phyloP scores from a whole-genome alignment of 2,329 filamentous ascomycete genomes.

The Botryosphaeria dothidea region DNA sequence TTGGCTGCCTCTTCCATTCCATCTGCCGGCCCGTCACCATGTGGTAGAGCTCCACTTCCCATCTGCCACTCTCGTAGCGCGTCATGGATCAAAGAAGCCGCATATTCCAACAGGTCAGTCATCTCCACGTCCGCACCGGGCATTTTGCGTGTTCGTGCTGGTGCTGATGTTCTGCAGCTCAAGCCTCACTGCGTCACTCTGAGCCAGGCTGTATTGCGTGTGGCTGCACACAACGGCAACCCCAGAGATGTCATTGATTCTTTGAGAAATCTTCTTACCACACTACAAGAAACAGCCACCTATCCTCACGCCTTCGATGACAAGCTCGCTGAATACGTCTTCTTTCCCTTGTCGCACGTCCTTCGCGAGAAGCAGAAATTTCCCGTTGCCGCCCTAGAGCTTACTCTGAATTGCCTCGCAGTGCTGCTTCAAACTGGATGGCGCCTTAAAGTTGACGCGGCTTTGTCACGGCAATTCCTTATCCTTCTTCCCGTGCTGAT shows the following conservation, averaged over 20 bases:
- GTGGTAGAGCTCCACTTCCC: background rate
- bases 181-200: slow-evolving; percentile 61
- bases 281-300: slow-evolving; percentile 36
- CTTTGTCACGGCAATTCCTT: slow-evolving; percentile 80
- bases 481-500: slow-evolving; percentile 81
- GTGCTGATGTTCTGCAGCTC: slow-evolving; percentile 45
- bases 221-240: slow-evolving; percentile 48
- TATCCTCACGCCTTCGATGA: slow-evolving; percentile 61
- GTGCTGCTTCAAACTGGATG: slow-evolving; percentile 78
- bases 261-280: slow-evolving; percentile 48
- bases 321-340: slow-evolving; percentile 89
- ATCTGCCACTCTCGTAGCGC: background rate
- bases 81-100: slow-evolving; percentile 31
- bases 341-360: slow-evolving; percentile 88
- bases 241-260: slow-evolving; percentile 49
- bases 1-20: background rate
- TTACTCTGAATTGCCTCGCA: slow-evolving; percentile 72
- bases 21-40: background rate
- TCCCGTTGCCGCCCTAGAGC: slow-evolving; percentile 71
- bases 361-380: slow-evolving; percentile 74
- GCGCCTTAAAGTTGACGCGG: slow-evolving; percentile 68
- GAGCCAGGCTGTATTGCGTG: slow-evolving; percentile 54
- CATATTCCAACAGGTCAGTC: slow-evolving; percentile 39
- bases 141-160: background rate
- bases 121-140: background rate